Percentiles rank a stretch among this genome's conserved stretches.
phyloP scores from a whole-genome alignment of 371 early-diverging fungal genomes.

The Mortierella sp. region DNA sequence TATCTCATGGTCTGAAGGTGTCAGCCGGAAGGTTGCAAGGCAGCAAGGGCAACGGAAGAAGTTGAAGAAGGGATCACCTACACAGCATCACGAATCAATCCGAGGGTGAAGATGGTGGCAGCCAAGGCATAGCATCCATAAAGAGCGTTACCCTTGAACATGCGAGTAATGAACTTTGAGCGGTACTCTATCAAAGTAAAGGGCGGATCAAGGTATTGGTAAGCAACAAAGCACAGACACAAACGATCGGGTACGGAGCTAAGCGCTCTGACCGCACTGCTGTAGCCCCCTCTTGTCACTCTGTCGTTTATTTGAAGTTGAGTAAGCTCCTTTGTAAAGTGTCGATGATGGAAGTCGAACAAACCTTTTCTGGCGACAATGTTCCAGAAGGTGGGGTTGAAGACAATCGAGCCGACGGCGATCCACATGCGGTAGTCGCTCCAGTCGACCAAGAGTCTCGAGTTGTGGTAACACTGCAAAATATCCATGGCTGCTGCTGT shows the following conservation, averaged over 20 bases:
- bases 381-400: slow-evolving; percentile 95
- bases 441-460: slow-evolving; percentile 65
- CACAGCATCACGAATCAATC: slow-evolving; percentile 87
- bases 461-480: slow-evolving; percentile 36
- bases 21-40: slow-evolving; percentile 2
- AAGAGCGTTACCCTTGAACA: slow-evolving; percentile 78
- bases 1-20: not conserved
- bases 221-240: not conserved
- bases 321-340: not conserved
- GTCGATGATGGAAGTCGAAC: not conserved
- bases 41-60: not conserved
- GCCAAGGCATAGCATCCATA: slow-evolving; percentile 88
- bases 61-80: slow-evolving; percentile 60
- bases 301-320: not conserved
- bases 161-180: slow-evolving; percentile 76
- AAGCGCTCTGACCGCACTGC: not conserved
- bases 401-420: slow-evolving; percentile 79
- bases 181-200: slow-evolving; percentile 76
- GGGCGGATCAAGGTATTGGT: not conserved
- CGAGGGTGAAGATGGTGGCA: slow-evolving; percentile 84
- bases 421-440: slow-evolving; percentile 77
- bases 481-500: slow-evolving; percentile 31
- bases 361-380: slow-evolving; percentile 85
- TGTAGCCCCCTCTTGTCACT: not conserved
- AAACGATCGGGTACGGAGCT: not conserved